phyloP scores from a whole-genome alignment of 2,329 filamentous ascomycete genomes.

The Ophiocordyceps sinensis region DNA sequence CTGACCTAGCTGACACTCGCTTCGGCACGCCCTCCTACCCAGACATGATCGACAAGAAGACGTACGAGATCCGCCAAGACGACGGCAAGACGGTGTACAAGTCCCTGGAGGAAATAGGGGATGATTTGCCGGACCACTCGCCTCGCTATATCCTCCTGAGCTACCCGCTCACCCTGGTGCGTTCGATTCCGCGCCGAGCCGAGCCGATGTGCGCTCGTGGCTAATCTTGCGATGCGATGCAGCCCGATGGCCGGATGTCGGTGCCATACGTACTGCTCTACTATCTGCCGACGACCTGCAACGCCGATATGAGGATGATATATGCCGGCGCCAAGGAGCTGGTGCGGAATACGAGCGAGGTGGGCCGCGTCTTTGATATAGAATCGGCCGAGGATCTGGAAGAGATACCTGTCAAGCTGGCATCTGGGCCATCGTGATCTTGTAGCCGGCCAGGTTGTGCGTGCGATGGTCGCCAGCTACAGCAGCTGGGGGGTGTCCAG shows the following conservation, averaged over 20 bases:
- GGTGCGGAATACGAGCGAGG: slow-evolving; percentile 85
- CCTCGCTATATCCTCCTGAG: slow-evolving; percentile 83
- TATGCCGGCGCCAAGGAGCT: slow-evolving; percentile 94
- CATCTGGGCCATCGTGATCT: slow-evolving; percentile 12
- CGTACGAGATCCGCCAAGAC: slow-evolving; percentile 75
- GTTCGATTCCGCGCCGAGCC: slow-evolving; percentile 9
- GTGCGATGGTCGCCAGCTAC: neutral
- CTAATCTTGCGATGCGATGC: neutral
- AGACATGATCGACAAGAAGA: slow-evolving; percentile 87
- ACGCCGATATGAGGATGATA: slow-evolving; percentile 75
- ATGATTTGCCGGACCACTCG: slow-evolving; percentile 84
- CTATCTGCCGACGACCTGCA: slow-evolving; percentile 87
- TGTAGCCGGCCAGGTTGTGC: neutral
- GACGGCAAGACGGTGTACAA: slow-evolving; percentile 66
- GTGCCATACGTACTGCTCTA: slow-evolving; percentile 93
- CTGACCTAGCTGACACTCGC: neutral
- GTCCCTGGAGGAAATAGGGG: slow-evolving; percentile 64
- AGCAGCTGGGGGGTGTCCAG: too few relatives aligned
- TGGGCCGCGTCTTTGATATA: slow-evolving; percentile 77
- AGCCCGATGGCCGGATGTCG: slow-evolving; percentile 70
- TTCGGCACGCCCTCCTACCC: slow-evolving; percentile 8
- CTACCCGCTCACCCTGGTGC: slow-evolving; percentile 76
- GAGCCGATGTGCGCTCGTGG: neutral
- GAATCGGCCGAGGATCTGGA: slow-evolving; percentile 67
- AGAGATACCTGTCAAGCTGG: slow-evolving; percentile 57